These are phyloP conservation scores for Sugiyamaella lignohabitans DNA, from an alignment of 805 yeast genomes.

Conservation along the genomic window DNA sequence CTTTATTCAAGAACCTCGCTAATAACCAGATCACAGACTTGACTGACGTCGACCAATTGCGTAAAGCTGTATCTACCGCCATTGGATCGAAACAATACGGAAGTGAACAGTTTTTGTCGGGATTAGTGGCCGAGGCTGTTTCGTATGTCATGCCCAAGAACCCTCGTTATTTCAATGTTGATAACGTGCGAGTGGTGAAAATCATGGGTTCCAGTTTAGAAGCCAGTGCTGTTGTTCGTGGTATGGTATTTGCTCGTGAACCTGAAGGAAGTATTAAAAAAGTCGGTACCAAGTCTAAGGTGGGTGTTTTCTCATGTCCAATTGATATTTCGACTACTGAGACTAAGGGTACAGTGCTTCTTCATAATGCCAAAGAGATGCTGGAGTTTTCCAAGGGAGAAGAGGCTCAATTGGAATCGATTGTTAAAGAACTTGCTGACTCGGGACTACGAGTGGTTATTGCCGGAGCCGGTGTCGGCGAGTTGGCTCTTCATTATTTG, in stretches of 20 bases:
- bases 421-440: slow-evolving; percentile 74
- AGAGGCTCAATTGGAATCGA: slow-evolving; percentile 83
- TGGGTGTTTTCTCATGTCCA: slow-evolving; percentile 89
- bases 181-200: slow-evolving; percentile 90
- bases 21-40: slow-evolving; percentile 58
- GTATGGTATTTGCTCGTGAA: slow-evolving; percentile 97
- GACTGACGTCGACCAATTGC: slow-evolving; percentile 46
- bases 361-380: slow-evolving; percentile 97
- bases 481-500: slow-evolving; percentile 85
- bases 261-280: slow-evolving; percentile 89
- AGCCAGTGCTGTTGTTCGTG: slow-evolving; percentile 76
- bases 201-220: slow-evolving; percentile 85
- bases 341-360: slow-evolving; percentile 93
- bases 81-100: slow-evolving; percentile 93
- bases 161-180: slow-evolving; percentile 73
- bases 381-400: slow-evolving; percentile 93
- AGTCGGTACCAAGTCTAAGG: slow-evolving; percentile 59
- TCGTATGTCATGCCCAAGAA: slow-evolving; percentile 65
- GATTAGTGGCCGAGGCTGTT: slow-evolving; percentile 79
- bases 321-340: slow-evolving; percentile 95
- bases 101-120: slow-evolving; percentile 67
- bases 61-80: slow-evolving; percentile 76
- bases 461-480: slow-evolving; percentile 94
- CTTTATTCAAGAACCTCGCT: slow-evolving; percentile 21
- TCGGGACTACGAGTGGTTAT: slow-evolving; percentile 82